Base-by-base conservation (phyloP, 306 rosid genomes). In the Quillaja saponaria region DNA sequence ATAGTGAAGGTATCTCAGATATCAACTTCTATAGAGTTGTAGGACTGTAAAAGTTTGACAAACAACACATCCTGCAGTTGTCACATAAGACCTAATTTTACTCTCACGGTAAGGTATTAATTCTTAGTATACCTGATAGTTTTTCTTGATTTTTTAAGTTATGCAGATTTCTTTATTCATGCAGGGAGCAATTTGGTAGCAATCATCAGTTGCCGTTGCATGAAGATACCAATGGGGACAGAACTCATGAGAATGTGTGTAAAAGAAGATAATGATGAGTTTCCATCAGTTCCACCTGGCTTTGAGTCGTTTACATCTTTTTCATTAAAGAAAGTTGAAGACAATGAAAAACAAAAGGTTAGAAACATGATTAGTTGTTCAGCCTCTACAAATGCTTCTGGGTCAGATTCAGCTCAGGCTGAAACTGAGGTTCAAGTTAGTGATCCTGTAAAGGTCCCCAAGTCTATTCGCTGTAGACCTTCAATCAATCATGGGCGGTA, bases 281-380 rank as follows among this genome's bases (percentile, higher is more conserved):
- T 78, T 78, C 99, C 99, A 65, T 76, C 96, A 31, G 90, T 89
- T 76, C 99, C 99, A 76, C 99, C 99, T 2, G 99, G 99, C 54
- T 94, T 94, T 63, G 99, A 94, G 83, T 81, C 95, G 63, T 87
- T 76, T 72, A 80, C 87, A 56, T 83, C 97, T 14, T 84, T 86
- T 64, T 60, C 85, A 54, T 45, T 81, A 37, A 81, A 74, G 63
- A 76, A 80, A 75, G 82, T 78, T 54, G 80, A 76, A 60, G 82
- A 75, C 59, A 69, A 48, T 70, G 85, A 74, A 58, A 80, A 75
- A 71, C 83, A 76, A 58, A 79, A 66, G 13, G 74, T 53, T 61
- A 67, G 68, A 69, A 79, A 34, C 77, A 38, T 34, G 54, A 72
- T 69, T 49, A 77, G 78, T 67, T 81, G 82, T 71, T 71, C 67